Conservation (phyloP, 2,329 filamentous ascomycete species). For the Magnaporthales sp. region DNA sequence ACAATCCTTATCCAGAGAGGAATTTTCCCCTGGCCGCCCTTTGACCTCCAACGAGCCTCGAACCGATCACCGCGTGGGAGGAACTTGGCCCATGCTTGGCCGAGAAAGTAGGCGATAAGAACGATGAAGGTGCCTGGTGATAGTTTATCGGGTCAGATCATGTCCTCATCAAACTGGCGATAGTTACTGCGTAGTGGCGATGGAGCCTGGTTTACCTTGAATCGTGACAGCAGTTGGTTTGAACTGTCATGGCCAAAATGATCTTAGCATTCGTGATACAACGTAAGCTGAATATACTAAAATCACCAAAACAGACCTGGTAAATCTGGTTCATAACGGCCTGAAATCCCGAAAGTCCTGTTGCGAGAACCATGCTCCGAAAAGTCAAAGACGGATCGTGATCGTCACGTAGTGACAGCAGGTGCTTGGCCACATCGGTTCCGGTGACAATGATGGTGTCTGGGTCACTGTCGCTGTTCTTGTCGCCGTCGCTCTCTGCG, state of each 20-base stretch:
- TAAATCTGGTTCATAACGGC: not conserved
- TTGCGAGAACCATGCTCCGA: not conserved
- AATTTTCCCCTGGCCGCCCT: not conserved
- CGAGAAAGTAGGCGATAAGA: not conserved
- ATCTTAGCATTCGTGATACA: not conserved
- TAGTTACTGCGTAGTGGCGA: too few relatives aligned
- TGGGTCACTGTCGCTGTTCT: constrained; percentile 34
- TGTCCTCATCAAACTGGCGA: too few relatives aligned
- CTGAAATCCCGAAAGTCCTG: not conserved
- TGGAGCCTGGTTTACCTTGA: not conserved
- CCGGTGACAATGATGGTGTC: constrained; percentile 24
- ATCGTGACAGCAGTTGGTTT: not conserved
- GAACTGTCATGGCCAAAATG: not conserved
- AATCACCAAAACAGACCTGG: not conserved
- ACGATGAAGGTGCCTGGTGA: not conserved
- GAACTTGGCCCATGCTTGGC: not conserved
- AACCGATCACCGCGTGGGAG: not conserved
- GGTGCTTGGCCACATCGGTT: constrained; percentile 36
- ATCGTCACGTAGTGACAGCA: constrained; percentile 23
- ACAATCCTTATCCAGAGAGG: not conserved
- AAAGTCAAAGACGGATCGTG: not conserved
- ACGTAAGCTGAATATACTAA: too few relatives aligned
- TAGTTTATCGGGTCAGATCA: too few relatives aligned
- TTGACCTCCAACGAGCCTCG: not conserved
- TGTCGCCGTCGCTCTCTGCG: constrained; percentile 21